phyloP scores from a whole-genome alignment of 2,329 filamentous ascomycete species.

The Trichoderma koningii region DNA sequence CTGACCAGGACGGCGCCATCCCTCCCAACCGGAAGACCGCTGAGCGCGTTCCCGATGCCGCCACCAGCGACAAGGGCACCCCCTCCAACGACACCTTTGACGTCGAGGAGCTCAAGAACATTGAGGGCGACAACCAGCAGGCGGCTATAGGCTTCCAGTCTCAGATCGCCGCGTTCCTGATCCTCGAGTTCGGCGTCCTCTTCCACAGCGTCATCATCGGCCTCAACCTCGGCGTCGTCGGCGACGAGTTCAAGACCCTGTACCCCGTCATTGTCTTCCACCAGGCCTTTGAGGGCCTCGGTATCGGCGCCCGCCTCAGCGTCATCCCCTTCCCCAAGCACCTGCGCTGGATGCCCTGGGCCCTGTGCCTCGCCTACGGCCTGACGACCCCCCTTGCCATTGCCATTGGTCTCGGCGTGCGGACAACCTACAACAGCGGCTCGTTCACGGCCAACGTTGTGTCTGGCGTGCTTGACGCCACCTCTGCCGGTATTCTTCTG shows the following conservation, averaged over 20 bases:
- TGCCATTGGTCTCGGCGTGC: constrained; percentile 51
- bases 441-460: constrained; percentile 57
- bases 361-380: constrained; percentile 51
- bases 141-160: constrained; percentile 33
- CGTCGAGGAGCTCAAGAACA: constrained; percentile 30
- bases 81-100: constrained; percentile 29
- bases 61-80: constrained; percentile 28
- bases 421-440: constrained; percentile 36
- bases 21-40: not conserved
- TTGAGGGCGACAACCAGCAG: constrained; percentile 31
- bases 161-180: constrained; percentile 50
- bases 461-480: constrained; percentile 80
- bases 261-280: constrained; percentile 65
- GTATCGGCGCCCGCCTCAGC: constrained; percentile 62
- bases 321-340: constrained; percentile 53
- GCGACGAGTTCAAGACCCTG: constrained; percentile 58
- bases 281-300: constrained; percentile 64
- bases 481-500: constrained; percentile 81
- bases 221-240: constrained; percentile 61
- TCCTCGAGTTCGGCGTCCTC: constrained; percentile 62
- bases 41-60: constrained; percentile 14
- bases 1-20: constrained; percentile 41
- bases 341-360: constrained; percentile 50
- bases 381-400: constrained; percentile 56
- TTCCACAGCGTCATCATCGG: constrained; percentile 67